These are phyloP conservation scores for Leishmania martiniquensis DNA, from an alignment of 208 protist genomes.

Conservation along the genomic window DNA sequence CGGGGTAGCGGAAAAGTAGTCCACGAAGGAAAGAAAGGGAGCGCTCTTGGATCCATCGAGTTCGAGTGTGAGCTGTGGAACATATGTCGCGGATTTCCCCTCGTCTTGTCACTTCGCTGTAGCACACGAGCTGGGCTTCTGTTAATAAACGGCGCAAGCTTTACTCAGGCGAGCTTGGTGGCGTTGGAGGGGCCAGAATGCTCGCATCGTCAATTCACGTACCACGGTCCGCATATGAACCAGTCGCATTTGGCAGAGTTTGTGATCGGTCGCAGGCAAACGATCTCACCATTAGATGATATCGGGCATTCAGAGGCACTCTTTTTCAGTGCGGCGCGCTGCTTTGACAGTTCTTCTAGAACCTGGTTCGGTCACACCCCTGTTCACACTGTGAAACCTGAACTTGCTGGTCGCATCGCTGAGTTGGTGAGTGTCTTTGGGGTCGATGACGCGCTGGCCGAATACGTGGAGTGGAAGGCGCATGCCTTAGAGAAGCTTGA, in stretches of 20 bases:
- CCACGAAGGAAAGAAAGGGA: neutral
- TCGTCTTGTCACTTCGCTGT: conserved; percentile 26
- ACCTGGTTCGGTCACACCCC: conserved; percentile 58
- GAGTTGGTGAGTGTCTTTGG: conserved; percentile 33
- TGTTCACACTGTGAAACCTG: conserved; percentile 60
- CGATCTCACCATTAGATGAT: conserved; percentile 19
- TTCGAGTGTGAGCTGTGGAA: conserved; percentile 46
- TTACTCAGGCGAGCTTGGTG: conserved; percentile 15
- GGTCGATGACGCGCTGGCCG: conserved; percentile 65
- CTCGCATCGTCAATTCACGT: conserved; percentile 29
- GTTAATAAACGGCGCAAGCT: conserved; percentile 44
- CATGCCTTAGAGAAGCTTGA: conserved; percentile 23
- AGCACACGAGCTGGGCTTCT: conserved; percentile 29
- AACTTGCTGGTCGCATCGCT: conserved; percentile 39
- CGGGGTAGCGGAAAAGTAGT: no score
- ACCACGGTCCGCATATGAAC: conserved; percentile 53
- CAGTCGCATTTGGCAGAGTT: conserved; percentile 46
- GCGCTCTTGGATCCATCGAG: neutral
- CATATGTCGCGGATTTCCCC: conserved; percentile 26
- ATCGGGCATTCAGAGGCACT: conserved; percentile 10
- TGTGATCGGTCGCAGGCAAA: conserved; percentile 10
- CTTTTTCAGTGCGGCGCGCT: conserved; percentile 24
- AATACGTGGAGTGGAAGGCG: conserved; percentile 46
- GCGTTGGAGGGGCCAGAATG: conserved; percentile 28
- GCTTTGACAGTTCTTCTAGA: conserved; percentile 16